Evolutionary conservation across 2,329 filamentous ascomycete species (phyloP).

Genomic region (Graphilbum fragrans): DNA sequence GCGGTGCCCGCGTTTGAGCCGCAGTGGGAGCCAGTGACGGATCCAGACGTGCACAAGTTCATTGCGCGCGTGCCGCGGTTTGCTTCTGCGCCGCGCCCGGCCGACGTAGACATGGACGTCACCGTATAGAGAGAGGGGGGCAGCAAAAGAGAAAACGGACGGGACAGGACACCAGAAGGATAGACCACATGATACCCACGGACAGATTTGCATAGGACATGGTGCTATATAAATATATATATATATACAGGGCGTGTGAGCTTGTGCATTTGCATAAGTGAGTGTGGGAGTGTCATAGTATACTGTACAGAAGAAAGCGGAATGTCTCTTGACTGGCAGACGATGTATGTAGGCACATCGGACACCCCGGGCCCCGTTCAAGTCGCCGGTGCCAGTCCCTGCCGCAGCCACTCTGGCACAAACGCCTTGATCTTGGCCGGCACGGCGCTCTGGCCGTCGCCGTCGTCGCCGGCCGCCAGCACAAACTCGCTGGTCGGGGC

Average conservation of each 20-base stretch:
- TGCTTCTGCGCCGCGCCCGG: background rate
- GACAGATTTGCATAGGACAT: too few relatives aligned
- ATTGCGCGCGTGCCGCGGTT: constrained; percentile 8
- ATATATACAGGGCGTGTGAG: too few relatives aligned
- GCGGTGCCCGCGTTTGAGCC: constrained; percentile 7
- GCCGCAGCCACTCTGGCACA: constrained; percentile 63
- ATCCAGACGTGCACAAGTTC: constrained; percentile 9
- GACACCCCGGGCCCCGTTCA: too few relatives aligned
- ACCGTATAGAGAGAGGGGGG: background rate
- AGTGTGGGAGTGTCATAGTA: too few relatives aligned
- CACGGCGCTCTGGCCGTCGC: constrained; percentile 28
- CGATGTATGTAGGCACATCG: too few relatives aligned
- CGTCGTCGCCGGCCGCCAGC: constrained; percentile 27
- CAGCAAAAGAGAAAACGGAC: too few relatives aligned
- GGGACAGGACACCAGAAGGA: background rate
- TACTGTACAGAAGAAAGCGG: too few relatives aligned
- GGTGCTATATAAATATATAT: too few relatives aligned
- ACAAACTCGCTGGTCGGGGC: constrained; percentile 47
- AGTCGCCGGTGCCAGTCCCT: constrained; percentile 18
- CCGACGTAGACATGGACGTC: background rate
- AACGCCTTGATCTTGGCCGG: constrained; percentile 61
- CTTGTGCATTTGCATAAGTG: too few relatives aligned
- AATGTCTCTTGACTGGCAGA: too few relatives aligned
- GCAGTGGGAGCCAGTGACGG: constrained; percentile 10
- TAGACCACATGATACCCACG: background rate